phyloP scores from a whole-genome alignment of 768 basidiomycete species.

The Rhodotorula diobovata region DNA sequence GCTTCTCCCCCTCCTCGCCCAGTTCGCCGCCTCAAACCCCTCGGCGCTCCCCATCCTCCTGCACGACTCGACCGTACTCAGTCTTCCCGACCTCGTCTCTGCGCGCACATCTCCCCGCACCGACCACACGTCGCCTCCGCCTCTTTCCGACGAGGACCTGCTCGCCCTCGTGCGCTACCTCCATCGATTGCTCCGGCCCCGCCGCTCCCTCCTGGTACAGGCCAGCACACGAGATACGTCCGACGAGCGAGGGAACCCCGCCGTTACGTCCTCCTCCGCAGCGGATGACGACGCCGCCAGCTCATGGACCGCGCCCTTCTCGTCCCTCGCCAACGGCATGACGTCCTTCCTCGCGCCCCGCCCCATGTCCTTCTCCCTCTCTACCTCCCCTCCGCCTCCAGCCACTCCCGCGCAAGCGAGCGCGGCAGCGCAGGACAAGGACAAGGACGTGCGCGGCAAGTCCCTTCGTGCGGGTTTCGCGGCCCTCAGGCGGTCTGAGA shows the following conservation, averaged over 20 bases:
- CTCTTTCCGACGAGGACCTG: slow-evolving; percentile 8
- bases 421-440: too few relatives aligned
- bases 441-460: not conserved
- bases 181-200: not conserved
- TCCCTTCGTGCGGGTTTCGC: slow-evolving; percentile 3
- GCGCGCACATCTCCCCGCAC: not conserved
- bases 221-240: not conserved
- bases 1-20: slow-evolving; percentile 22
- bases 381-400: not conserved
- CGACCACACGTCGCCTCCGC: slow-evolving; percentile 1
- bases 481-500: not conserved
- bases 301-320: not conserved
- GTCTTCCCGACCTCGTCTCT: not conserved
- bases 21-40: slow-evolving; percentile 28
- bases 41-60: slow-evolving; percentile 17
- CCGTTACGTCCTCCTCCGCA: not conserved
- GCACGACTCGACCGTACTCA: slow-evolving; percentile 3
- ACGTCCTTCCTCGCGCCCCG: slow-evolving; percentile 1
- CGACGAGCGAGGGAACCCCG: not conserved
- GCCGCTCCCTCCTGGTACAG: not conserved
- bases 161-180: slow-evolving; percentile 19
- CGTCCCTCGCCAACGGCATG: not conserved
- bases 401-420: not conserved
- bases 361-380: not conserved
- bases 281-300: not conserved